Evolutionary conservation across 1,284 basidiomycete species (phyloP).

Genomic region (Gomphus bonarii): DNA sequence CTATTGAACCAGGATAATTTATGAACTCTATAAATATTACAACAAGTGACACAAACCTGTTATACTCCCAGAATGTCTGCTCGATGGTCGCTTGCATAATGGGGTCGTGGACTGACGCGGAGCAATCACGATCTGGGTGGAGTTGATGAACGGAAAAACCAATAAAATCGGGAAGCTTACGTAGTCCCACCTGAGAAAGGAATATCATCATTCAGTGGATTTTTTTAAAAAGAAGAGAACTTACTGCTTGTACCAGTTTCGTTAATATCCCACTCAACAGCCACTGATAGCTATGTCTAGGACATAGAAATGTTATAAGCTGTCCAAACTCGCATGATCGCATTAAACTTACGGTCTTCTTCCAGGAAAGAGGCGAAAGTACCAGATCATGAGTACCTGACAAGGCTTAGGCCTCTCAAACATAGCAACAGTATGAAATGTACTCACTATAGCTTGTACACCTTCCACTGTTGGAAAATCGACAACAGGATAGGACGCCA

Average conservation of each 20-base stretch:
- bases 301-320: neutral
- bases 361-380: conserved; percentile 10
- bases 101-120: neutral
- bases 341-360: conserved; percentile 3
- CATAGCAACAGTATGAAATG: neutral
- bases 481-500: conserved; percentile 1
- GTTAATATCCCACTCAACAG: conserved; percentile 4
- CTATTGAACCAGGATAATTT: neutral
- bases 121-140: conserved; percentile 9
- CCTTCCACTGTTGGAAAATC: conserved; percentile 3
- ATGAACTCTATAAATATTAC: neutral
- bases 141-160: neutral
- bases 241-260: conserved; percentile 4
- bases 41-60: neutral
- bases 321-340: neutral
- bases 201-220: neutral
- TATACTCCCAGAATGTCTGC: conserved; percentile 12
- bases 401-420: neutral
- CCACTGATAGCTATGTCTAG: conserved; percentile 10
- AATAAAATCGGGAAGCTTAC: neutral
- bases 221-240: neutral
- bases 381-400: conserved; percentile 11
- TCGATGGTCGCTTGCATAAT: neutral
- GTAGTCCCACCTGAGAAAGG: neutral
- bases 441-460: conserved; percentile 5